Base-by-base conservation (phyloP, 257 asterid species). In the Lantana camara region DNA sequence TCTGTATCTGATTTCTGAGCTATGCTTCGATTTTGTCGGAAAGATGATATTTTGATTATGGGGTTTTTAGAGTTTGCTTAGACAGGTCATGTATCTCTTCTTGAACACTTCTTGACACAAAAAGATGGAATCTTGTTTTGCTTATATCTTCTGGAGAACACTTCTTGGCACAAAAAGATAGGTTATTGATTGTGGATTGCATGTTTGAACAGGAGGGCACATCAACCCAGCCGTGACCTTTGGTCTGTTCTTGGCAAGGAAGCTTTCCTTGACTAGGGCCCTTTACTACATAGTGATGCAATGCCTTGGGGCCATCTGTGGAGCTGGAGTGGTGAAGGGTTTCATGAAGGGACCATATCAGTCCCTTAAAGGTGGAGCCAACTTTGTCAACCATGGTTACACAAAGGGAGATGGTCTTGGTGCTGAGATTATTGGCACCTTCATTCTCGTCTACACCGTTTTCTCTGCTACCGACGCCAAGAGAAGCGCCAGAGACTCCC, bases 401-500 rank as follows among this genome's bases (percentile, higher is more conserved):
- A 81, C 86, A 60, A 81, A 75, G 57, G 88, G 86, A 7, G 72
- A 54, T 56, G 94, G 74, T 4, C 85, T 85, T 47, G 90, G 90
- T 61, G 90, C 89, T 52, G 92, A 85, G 75, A 84, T 84, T 58
- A 32, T 84, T 9, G 91, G 85, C 60, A 81, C 88, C 69, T 81
- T 84, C 46, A 69, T 81, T 58, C 91, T 84, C 37, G 91, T 84
- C 64, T 84, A 84, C 82, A 82, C 91, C 40, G 91, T 84, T 41
- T 82, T 85, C 79, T 85, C 93, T 5, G 94, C 94, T 56, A 85
- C 94, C 16, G 94, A 85, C 74, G 90, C 94, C 68, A 85, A 85
- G 84, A 73, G 94, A 74, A 85, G 60, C 16, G 94, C 90, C 67
- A 80, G 87, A 80, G 87, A 80, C 78, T 85, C 94, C 0, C 94